Percentiles rank a stretch among this genome's conserved stretches.
These are phyloP conservation scores for Guyanaporus albipodus DNA, from an alignment of 768 basidiomycete species.

Conservation along the genomic window DNA sequence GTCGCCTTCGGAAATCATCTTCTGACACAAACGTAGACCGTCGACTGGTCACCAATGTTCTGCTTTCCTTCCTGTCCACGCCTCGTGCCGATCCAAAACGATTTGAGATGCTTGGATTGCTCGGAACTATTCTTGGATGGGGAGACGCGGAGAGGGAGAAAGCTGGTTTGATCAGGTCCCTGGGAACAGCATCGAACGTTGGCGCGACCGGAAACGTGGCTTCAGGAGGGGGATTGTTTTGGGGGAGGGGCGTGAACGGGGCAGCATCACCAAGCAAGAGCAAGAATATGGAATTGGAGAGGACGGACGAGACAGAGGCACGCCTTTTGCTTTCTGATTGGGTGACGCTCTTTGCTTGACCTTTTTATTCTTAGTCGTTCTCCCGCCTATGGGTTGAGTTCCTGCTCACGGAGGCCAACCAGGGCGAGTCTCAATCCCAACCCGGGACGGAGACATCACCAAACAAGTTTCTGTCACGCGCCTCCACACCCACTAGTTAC, in stretches of 20 bases:
- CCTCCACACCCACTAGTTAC: slow-evolving; percentile 39
- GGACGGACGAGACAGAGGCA: slow-evolving; percentile 83
- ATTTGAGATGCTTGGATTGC: slow-evolving; percentile 91
- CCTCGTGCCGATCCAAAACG: slow-evolving; percentile 91
- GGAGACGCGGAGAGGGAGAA: slow-evolving; percentile 85
- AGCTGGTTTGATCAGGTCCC: slow-evolving; percentile 51
- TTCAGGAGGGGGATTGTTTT: slow-evolving; percentile 19
- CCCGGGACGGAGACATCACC: slow-evolving; percentile 12
- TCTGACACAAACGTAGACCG: slow-evolving; percentile 88
- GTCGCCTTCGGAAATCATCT: slow-evolving; percentile 81
- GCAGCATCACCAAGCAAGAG: slow-evolving; percentile 28
- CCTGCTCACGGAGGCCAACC: slow-evolving; percentile 82
- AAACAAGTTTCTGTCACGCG: slow-evolving; percentile 26
- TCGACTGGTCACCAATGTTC: slow-evolving; percentile 89
- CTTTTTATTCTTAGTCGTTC: slow-evolving; percentile 70
- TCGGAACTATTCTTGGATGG: slow-evolving; percentile 92
- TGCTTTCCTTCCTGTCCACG: slow-evolving; percentile 85
- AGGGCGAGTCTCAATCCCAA: slow-evolving; percentile 32
- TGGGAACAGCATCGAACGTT: slow-evolving; percentile 51
- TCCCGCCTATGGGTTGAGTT: slow-evolving; percentile 98
- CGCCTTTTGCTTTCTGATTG: slow-evolving; percentile 9
- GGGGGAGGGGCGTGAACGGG: slow-evolving; percentile 23
- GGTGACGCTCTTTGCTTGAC: slow-evolving; percentile 2
- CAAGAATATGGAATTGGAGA: slow-evolving; percentile 58
- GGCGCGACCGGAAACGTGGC: slow-evolving; percentile 18